Percentiles rank a stretch among this genome's conserved stretches.
These are phyloP conservation scores for Schwanniomyces vanrijiae DNA, from an alignment of 805 yeast genomes.

Conservation along the genomic window DNA sequence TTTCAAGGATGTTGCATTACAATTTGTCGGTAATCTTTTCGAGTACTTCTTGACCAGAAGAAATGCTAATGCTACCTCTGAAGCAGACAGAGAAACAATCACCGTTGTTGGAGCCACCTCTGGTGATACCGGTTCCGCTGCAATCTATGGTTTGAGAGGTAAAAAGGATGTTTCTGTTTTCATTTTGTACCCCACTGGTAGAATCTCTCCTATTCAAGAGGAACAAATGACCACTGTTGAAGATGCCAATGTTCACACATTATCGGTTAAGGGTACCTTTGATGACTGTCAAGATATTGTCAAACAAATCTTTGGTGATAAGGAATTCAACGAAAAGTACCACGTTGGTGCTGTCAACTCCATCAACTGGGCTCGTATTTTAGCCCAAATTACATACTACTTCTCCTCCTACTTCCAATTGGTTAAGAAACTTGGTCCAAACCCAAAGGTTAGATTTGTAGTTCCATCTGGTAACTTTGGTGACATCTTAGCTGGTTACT, in stretches of 20 bases:
- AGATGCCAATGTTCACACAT: constrained; percentile 90
- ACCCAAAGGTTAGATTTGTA: constrained; percentile 66
- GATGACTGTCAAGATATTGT: constrained; percentile 98
- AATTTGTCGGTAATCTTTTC: constrained; percentile 94
- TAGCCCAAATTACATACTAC: constrained; percentile 97
- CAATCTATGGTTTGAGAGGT: constrained; percentile 95
- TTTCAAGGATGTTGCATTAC: constrained; percentile 97
- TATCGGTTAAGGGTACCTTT: constrained; percentile 93
- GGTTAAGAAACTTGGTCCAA: constrained; percentile 30
- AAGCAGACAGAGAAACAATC: constrained; percentile 67
- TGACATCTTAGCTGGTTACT: constrained; percentile 95
- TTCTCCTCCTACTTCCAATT: constrained; percentile 87
- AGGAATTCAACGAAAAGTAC: constrained; percentile 80
- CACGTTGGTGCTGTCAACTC: constrained; percentile 98
- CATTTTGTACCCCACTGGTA: constrained; percentile 94
- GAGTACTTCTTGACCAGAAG: constrained; percentile 85
- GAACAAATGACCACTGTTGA: constrained; percentile 97
- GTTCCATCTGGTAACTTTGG: constrained; percentile 99
- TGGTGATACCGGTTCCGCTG: constrained; percentile 99
- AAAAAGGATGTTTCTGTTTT: constrained; percentile 97
- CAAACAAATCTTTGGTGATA: constrained; percentile 88
- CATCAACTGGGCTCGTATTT: constrained; percentile 97
- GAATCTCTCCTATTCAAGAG: constrained; percentile 97
- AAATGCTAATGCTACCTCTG: constrained; percentile 52
- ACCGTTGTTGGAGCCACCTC: constrained; percentile 99